Percentiles rank a stretch among this genome's conserved stretches.
Evolutionary conservation across 805 yeast species (phyloP).

Genomic region (Candida lessepsii): DNA sequence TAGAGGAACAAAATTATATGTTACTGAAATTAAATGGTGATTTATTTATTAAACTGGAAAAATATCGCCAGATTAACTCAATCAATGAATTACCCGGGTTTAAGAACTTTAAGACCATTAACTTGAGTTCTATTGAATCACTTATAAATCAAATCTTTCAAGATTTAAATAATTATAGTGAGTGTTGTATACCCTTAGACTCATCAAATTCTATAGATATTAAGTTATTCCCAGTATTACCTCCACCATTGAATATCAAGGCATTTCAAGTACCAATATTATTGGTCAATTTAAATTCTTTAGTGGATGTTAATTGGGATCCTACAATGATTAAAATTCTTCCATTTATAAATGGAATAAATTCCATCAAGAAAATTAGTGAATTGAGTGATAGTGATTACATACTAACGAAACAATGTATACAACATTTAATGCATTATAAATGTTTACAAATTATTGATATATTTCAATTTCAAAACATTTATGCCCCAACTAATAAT

Average conservation of each 20-base stretch:
- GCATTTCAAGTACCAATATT: slow-evolving; percentile 90
- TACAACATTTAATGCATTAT: slow-evolving; percentile 88
- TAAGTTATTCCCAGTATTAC: slow-evolving; percentile 86
- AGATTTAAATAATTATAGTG: slow-evolving; percentile 92
- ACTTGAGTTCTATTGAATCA: slow-evolving; percentile 56
- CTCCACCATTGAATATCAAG: slow-evolving; percentile 72
- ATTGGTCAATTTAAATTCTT: slow-evolving; percentile 67
- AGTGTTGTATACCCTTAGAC: slow-evolving; percentile 92
- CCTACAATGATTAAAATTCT: slow-evolving; percentile 89
- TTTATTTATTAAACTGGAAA: slow-evolving; percentile 37
- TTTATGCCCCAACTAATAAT: slow-evolving; percentile 84
- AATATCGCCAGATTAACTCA: slow-evolving; percentile 9
- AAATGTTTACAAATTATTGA: slow-evolving; percentile 80
- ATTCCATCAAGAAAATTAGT: slow-evolving; percentile 75
- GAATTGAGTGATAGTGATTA: slow-evolving; percentile 79
- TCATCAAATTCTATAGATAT: slow-evolving; percentile 87
- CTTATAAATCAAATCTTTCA: slow-evolving; percentile 88
- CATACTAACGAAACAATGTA: slow-evolving; percentile 75
- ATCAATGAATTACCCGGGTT: slow-evolving; percentile 32
- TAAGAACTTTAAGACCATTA: slow-evolving; percentile 31
- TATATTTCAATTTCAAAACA: slow-evolving; percentile 83
- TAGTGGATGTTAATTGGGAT: slow-evolving; percentile 94
- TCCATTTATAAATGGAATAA: slow-evolving; percentile 85
- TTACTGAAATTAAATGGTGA: slow-evolving; percentile 53
- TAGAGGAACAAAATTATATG: slow-evolving; percentile 85